Evolutionary conservation across 306 rosid species (phyloP).

Genomic region (Cicer yamashitae): DNA sequence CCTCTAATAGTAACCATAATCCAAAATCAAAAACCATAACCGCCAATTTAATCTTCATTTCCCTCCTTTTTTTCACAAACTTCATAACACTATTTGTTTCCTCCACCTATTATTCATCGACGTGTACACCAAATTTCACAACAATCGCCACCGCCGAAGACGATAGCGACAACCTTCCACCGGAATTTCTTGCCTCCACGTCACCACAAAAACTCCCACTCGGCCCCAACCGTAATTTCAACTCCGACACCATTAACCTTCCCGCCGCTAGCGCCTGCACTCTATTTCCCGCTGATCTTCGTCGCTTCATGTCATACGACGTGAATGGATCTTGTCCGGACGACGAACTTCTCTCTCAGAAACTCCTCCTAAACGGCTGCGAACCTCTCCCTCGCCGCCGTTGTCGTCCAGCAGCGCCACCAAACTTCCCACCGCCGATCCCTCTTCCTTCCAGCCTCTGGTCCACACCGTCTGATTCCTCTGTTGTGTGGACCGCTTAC

Average conservation of each 20-base stretch:
- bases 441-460: slow-evolving; percentile 51
- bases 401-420: slow-evolving; percentile 48
- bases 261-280: slow-evolving; percentile 50
- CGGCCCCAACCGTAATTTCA: slow-evolving; percentile 51
- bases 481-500: slow-evolving; percentile 61
- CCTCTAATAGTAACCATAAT: slow-evolving; percentile 12
- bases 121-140: slow-evolving; percentile 36
- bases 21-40: slow-evolving; percentile 1
- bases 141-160: background rate
- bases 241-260: slow-evolving; percentile 49
- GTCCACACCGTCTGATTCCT: slow-evolving; percentile 52
- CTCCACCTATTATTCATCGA: slow-evolving; percentile 44
- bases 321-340: slow-evolving; percentile 61
- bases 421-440: slow-evolving; percentile 35
- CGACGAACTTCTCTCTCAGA: slow-evolving; percentile 57
- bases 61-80: slow-evolving; percentile 51
- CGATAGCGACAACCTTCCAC: slow-evolving; percentile 10
- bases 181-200: slow-evolving; percentile 48
- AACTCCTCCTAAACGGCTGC: slow-evolving; percentile 60
- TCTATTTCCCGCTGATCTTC: slow-evolving; percentile 48
- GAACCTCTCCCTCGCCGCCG: slow-evolving; percentile 63
- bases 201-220: slow-evolving; percentile 53
- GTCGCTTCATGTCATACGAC: slow-evolving; percentile 51
- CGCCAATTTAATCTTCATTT: slow-evolving; percentile 46
- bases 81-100: slow-evolving; percentile 49